Conservation (phyloP, 139 green algal species). For the Closterium sp. region DNA sequence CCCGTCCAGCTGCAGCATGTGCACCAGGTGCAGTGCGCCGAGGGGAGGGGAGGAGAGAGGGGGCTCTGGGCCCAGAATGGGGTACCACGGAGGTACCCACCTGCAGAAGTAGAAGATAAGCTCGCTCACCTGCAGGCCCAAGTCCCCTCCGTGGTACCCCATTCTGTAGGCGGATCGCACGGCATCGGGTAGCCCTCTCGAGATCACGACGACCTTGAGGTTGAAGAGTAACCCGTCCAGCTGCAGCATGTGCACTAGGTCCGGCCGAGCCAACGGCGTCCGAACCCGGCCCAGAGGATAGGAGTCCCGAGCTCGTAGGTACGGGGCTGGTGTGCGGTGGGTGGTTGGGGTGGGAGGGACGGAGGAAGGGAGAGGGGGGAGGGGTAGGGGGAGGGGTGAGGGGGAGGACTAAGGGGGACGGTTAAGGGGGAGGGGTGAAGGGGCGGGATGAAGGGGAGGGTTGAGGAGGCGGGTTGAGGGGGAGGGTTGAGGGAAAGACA, state of each 20-base stretch:
- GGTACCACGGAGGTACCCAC: too few species aligned
- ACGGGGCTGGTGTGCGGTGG: conserved; percentile 7
- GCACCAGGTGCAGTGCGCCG: conserved; percentile 15
- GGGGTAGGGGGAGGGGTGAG: not conserved
- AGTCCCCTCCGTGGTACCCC: conserved; percentile 20
- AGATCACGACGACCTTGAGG: conserved; percentile 34
- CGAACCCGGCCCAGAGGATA: conserved; percentile 33
- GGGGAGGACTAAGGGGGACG: too few species aligned
- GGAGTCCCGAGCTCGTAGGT: conserved; percentile 26
- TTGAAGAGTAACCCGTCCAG: conserved; percentile 30
- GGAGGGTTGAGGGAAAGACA: too few species aligned
- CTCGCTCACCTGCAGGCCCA: conserved; percentile 29
- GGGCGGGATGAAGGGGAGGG: not conserved
- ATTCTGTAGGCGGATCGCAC: conserved; percentile 15
- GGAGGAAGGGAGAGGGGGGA: not conserved
- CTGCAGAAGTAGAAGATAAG: too few species aligned
- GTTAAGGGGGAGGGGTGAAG: too few species aligned
- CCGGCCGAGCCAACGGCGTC: conserved; percentile 27
- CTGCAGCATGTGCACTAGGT: conserved; percentile 32
- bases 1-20: conserved; percentile 30
- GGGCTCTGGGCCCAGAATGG: too few species aligned
- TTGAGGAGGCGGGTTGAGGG: too few species aligned
- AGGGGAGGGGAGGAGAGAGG: not conserved
- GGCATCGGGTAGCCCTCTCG: conserved; percentile 4
- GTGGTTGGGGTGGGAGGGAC: not conserved